These are phyloP conservation scores for Chlorella vulgaris DNA, from an alignment of 139 green algal species.

Conservation along the genomic window DNA sequence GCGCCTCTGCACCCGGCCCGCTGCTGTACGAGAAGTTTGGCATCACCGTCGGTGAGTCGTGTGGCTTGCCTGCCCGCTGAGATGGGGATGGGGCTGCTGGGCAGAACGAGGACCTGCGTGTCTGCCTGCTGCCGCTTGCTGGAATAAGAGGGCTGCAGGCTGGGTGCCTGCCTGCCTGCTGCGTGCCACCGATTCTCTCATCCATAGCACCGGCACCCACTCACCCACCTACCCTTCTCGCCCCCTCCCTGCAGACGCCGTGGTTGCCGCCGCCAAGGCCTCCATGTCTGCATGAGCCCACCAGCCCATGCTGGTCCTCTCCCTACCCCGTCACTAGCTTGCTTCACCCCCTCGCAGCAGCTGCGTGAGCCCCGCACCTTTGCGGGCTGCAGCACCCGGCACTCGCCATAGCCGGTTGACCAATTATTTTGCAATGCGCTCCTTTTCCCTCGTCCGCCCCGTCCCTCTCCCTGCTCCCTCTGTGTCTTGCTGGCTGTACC, in stretches of 20 bases:
- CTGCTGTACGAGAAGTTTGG: conserved; percentile 97
- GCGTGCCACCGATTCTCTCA: neutral
- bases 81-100: neutral
- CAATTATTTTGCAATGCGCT: conserved; percentile 11
- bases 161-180: neutral
- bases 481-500: neutral
- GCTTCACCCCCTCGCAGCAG: neutral
- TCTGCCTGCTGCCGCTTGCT: neutral
- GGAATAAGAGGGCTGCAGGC: neutral
- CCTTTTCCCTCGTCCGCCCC: neutral
- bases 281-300: conserved; percentile 30
- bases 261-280: conserved; percentile 82
- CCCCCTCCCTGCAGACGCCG: conserved; percentile 89
- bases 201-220: conserved; percentile 60
- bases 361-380: neutral
- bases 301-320: neutral
- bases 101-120: neutral
- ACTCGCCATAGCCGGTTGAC: neutral
- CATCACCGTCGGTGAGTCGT: conserved; percentile 69
- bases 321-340: neutral
- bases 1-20: conserved; percentile 84
- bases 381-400: neutral
- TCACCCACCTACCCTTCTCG: conserved; percentile 78
- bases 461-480: neutral
- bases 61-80: neutral